Evolutionary conservation across 495 filamentous ascomycete species (phyloP), one percentile per base, ranked within the genome.

Genomic region (Gamarada debralockiae): DNA sequence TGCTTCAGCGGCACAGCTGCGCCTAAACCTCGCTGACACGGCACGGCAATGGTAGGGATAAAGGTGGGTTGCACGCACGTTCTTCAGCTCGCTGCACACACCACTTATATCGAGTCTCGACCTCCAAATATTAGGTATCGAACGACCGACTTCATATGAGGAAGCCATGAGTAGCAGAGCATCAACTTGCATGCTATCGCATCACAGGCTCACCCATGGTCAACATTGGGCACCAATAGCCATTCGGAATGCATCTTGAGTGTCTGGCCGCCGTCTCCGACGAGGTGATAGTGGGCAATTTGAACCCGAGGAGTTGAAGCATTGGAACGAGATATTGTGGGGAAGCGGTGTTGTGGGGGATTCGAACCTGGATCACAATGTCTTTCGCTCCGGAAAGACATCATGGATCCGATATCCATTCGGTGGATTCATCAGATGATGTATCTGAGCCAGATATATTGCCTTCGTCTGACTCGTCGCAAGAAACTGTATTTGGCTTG

Each of bases 391-490:
- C 27, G 4, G 27, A 29, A 4, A 10, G 27, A 10, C 27, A 39
- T 20, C 44, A 41, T 56, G 13, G 29, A 14, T 13, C 14, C 27
- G 25, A 47, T 17, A 15, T 20, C 17, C 22, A 17, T 7, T 49
- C 46, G 13, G 36, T 31, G 4, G 27, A 49, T 4, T 49, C 46
- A 6, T 29, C 27, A 4, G 27, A 29, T 29, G 27, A 29, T 29
- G 27, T 10, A 4, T 29, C 27, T 10, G 27, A 29, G 10, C 4
- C 5, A 29, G 27, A 29, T 10, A 29, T 29, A 5, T 4, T 29
- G 27, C 27, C 10, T 29, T 55, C 45, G 8, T 50, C 42, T n/a
- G 17, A 21, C 41, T 44, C 53, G 13, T 45, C 38, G 13, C 39
- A 53, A 21, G n/a, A 21, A 27, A 49, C 46, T 17, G 21, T 31